Conservation (phyloP, 371 early-diverging fungal genomes). For the Lichtheimia ornata region DNA sequence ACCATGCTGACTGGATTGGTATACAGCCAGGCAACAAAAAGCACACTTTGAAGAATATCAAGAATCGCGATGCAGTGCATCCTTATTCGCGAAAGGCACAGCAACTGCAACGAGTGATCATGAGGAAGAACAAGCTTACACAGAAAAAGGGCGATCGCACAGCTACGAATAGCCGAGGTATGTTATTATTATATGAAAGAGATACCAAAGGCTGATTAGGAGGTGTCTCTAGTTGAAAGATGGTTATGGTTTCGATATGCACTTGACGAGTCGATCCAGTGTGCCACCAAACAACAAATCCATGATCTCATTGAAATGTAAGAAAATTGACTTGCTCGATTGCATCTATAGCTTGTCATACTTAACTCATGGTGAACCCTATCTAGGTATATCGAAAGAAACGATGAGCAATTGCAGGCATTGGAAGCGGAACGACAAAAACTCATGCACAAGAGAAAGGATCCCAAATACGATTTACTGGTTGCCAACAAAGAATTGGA, state of each 20-base stretch:
- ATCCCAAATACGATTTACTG: constrained; percentile 51
- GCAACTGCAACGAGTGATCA: constrained; percentile 52
- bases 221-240: constrained; percentile 39
- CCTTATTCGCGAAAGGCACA: constrained; percentile 66
- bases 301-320: constrained; percentile 55
- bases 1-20: not conserved
- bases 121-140: constrained; percentile 56
- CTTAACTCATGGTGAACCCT: not conserved
- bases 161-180: constrained; percentile 38
- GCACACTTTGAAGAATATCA: constrained; percentile 62
- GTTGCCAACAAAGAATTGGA: constrained; percentile 48
- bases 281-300: constrained; percentile 48
- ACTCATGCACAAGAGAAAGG: constrained; percentile 51
- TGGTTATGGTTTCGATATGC: constrained; percentile 66
- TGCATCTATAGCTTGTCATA: not conserved
- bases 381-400: constrained; percentile 42
- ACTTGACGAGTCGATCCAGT: constrained; percentile 44
- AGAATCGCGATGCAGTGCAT: constrained; percentile 61
- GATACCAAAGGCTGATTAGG: not conserved
- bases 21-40: constrained; percentile 54
- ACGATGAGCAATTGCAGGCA: constrained; percentile 56
- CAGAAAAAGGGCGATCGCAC: constrained; percentile 27
- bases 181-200: not conserved
- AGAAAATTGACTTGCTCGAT: constrained; percentile 3
- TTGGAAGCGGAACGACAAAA: constrained; percentile 47